phyloP scores from a whole-genome alignment of 345 rosid species.

The Lumnitzera racemosa region DNA sequence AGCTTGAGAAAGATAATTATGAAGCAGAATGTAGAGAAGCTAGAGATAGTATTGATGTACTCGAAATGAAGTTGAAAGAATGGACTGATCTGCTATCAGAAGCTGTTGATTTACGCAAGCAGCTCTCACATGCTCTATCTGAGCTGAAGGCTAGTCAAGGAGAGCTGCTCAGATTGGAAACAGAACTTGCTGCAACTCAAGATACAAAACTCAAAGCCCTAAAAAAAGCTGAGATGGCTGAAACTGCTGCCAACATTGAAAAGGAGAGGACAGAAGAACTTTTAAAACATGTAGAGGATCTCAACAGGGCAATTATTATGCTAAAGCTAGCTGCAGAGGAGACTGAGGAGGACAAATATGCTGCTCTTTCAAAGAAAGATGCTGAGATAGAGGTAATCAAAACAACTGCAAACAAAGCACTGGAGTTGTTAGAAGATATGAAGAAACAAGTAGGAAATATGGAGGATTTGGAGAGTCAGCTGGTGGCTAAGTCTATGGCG shows the following conservation, averaged over 20 bases:
- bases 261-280: conserved; percentile 36
- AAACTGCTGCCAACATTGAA: conserved; percentile 25
- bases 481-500: conserved; percentile 13
- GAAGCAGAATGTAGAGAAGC: conserved; percentile 20
- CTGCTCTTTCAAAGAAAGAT: conserved; percentile 20
- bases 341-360: conserved; percentile 18
- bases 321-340: conserved; percentile 19
- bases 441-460: conserved; percentile 15
- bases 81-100: conserved; percentile 22
- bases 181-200: conserved; percentile 28
- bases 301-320: conserved; percentile 19
- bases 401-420: conserved; percentile 10
- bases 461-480: conserved; percentile 28
- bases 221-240: conserved; percentile 21
- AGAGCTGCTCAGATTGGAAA: conserved; percentile 27
- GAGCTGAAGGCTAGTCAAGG: conserved; percentile 31
- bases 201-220: conserved; percentile 30
- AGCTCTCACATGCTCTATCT: conserved; percentile 20
- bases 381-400: conserved; percentile 14
- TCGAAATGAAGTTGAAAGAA: conserved; percentile 31
- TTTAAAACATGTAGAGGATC: conserved; percentile 13
- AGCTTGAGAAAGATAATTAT: conserved; percentile 23
- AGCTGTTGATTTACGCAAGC: conserved; percentile 14
- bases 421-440: conserved; percentile 20
- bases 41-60: conserved; percentile 11